phyloP scores from a whole-genome alignment of 2,329 filamentous ascomycete genomes.

The Didymella glomerata region DNA sequence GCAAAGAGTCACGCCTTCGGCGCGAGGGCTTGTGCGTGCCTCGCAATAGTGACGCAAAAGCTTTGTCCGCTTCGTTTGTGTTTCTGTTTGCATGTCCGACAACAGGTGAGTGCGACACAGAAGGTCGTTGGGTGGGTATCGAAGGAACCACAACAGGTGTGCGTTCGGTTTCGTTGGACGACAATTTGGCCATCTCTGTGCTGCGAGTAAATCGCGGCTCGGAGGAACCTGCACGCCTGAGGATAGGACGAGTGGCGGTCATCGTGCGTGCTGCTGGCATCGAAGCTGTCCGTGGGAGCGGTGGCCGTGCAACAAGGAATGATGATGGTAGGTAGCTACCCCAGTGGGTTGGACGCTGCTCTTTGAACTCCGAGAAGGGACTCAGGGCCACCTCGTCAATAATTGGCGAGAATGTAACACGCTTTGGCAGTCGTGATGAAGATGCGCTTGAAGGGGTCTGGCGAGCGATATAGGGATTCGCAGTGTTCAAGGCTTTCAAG shows the following conservation, averaged over 20 bases:
- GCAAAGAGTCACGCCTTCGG: constrained; percentile 2
- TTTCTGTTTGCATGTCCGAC: background rate
- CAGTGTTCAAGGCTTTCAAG: background rate
- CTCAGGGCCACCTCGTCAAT: constrained; percentile 9
- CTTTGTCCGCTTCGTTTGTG: background rate
- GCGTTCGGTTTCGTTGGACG: background rate
- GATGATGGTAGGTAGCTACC: constrained; percentile 16
- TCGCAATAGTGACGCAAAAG: constrained; percentile 4
- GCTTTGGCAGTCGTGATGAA: constrained; percentile 1
- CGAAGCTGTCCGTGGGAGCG: background rate
- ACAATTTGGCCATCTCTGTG: constrained; percentile 3
- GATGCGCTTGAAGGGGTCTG: background rate
- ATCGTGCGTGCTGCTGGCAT: background rate
- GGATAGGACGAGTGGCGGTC: background rate
- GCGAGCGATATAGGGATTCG: too few relatives aligned
- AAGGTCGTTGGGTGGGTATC: constrained; percentile 6
- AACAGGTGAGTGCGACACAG: background rate
- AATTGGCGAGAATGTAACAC: constrained; percentile 14
- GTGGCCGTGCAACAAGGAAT: constrained; percentile 10
- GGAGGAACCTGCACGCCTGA: constrained; percentile 2
- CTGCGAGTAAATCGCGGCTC: background rate
- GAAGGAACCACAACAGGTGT: background rate
- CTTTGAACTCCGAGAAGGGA: background rate
- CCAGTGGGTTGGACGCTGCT: background rate
- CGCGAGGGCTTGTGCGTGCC: background rate